These are phyloP conservation scores for Ascochyta clinopodiicola DNA, from an alignment of 2,329 filamentous ascomycete genomes.

Conservation along the genomic window DNA sequence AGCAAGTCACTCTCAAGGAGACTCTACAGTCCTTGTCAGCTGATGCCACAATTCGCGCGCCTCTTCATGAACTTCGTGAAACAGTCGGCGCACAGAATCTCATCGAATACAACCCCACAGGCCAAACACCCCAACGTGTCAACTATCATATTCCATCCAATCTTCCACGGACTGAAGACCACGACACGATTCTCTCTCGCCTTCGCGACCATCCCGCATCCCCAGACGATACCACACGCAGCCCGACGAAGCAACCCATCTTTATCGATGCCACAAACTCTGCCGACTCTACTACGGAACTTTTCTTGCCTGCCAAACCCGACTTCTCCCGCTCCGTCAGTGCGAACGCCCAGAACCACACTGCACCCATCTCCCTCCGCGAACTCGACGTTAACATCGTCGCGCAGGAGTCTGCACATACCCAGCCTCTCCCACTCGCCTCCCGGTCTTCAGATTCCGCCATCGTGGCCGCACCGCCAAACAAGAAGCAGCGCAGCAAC, in stretches of 20 bases:
- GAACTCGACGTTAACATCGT: constrained; percentile 58
- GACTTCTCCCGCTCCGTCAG: constrained; percentile 36
- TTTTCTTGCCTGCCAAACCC: constrained; percentile 35
- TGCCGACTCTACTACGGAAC: constrained; percentile 35
- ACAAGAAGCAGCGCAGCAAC: constrained; percentile 53
- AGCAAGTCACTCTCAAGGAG: constrained; percentile 64
- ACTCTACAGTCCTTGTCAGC: constrained; percentile 66
- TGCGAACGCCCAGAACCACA: constrained; percentile 25
- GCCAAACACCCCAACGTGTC: constrained; percentile 81
- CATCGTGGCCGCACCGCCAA: constrained; percentile 41
- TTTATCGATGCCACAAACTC: constrained; percentile 59
- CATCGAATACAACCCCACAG: constrained; percentile 83
- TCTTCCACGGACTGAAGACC: constrained; percentile 76
- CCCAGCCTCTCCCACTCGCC: constrained; percentile 40
- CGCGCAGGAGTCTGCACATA: constrained; percentile 39
- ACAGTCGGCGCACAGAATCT: constrained; percentile 70
- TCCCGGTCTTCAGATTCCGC: constrained; percentile 40
- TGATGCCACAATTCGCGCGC: constrained; percentile 66
- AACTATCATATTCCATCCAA: constrained; percentile 81
- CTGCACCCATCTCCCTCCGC: constrained; percentile 47
- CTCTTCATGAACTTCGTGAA: constrained; percentile 73
- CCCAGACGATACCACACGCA: constrained; percentile 38
- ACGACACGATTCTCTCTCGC: constrained; percentile 63
- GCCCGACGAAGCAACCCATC: constrained; percentile 59
- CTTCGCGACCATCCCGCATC: constrained; percentile 46